phyloP scores from a whole-genome alignment of 73 alveolate genomes.

The Tetrahymena borealis region DNA sequence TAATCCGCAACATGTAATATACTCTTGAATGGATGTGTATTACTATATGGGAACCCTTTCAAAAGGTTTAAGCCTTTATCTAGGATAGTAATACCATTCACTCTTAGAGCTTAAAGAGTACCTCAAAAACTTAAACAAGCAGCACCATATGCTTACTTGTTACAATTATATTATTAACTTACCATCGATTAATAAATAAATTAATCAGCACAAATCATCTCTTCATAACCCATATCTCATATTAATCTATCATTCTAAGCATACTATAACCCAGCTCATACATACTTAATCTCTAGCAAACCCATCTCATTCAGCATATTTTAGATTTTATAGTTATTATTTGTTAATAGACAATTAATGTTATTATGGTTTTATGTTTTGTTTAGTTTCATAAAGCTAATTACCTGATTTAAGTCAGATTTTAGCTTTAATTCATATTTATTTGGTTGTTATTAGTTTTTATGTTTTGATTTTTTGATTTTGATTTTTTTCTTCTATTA shows the following conservation, averaged over 20 bases:
- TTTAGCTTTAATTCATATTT: neutral
- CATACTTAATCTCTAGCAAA: too few species aligned
- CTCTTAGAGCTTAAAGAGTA: neutral
- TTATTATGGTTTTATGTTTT: too few species aligned
- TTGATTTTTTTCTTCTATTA: too few species aligned
- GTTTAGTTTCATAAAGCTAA: too few species aligned
- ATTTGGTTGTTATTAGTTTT: neutral
- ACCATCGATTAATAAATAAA: neutral
- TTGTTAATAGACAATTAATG: too few species aligned
- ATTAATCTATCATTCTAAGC: too few species aligned
- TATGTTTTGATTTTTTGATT: neutral
- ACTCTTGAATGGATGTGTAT: neutral
- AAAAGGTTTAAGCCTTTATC: neutral
- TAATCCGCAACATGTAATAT: neutral
- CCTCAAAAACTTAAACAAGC: slow-evolving; percentile 2
- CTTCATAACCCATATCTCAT: neutral
- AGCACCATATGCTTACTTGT: neutral
- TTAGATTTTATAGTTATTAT: neutral
- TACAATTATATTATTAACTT: neutral
- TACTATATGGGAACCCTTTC: neutral
- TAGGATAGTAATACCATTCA: neutral
- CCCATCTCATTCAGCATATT: neutral
- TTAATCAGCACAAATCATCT: neutral
- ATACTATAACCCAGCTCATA: too few species aligned
- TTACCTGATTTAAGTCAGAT: neutral